A percentile compares a stretch with the other conserved stretches of the same genome.
Evolutionary conservation across 148 eudicot species (phyloP).

Genomic region (Silene conica): DNA sequence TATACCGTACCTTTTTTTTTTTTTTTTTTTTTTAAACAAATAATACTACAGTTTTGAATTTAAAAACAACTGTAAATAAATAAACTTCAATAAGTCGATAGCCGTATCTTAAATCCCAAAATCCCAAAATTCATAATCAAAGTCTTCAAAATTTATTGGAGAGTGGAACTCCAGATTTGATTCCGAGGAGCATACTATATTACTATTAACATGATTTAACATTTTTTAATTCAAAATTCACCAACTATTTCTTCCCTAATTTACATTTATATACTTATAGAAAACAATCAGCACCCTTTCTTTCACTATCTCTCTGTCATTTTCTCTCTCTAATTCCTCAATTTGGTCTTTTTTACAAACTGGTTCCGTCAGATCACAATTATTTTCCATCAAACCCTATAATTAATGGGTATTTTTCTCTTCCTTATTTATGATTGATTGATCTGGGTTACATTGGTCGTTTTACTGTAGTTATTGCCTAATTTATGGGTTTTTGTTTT

Average conservation of each 20-base stretch:
- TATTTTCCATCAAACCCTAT: background rate
- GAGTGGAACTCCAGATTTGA: slow-evolving; percentile 8
- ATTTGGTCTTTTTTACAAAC: background rate
- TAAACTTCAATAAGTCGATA: no score
- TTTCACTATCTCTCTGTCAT: background rate
- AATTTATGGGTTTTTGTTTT: background rate
- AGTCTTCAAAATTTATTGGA: background rate
- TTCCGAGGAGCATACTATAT: background rate
- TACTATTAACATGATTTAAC: background rate
- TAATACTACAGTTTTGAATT: no score
- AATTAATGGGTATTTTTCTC: slow-evolving; percentile 8
- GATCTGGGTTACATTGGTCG: slow-evolving; percentile 9
- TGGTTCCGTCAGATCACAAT: slow-evolving; percentile 1
- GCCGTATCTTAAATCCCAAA: no score
- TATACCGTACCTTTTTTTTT: no score
- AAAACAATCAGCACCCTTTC: slow-evolving; percentile 1
- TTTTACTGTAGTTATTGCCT: background rate
- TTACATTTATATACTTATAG: background rate
- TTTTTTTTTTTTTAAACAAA: no score
- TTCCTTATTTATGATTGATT: background rate
- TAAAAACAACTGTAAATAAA: no score
- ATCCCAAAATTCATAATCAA: no score
- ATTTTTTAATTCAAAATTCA: background rate
- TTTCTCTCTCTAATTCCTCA: slow-evolving; percentile 10
- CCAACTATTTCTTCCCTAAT: slow-evolving; percentile 2